These are phyloP conservation scores for Cladobotryum protrusum DNA, from an alignment of 2,329 filamentous ascomycete genomes.

Conservation along the genomic window DNA sequence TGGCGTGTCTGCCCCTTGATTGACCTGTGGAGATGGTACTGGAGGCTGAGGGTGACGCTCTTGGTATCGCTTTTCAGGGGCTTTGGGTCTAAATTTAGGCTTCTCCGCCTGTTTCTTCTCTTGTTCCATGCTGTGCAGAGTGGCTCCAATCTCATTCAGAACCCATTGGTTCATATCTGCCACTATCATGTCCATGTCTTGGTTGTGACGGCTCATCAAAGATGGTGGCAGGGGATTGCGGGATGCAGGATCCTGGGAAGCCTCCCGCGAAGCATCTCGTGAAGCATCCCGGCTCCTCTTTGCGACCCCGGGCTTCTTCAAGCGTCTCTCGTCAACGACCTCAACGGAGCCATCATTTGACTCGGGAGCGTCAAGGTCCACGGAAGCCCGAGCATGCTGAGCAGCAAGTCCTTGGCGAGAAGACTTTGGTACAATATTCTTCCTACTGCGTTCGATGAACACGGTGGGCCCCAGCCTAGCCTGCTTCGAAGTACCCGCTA, in stretches of 20 bases:
- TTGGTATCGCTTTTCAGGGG: conserved; percentile 46
- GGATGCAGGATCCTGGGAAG: conserved; percentile 13
- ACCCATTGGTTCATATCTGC: conserved; percentile 55
- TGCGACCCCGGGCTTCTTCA: conserved; percentile 30
- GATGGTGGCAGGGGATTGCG: conserved; percentile 28
- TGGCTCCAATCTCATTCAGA: conserved; percentile 50
- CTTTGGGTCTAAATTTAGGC: conserved; percentile 50
- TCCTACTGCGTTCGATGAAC: conserved; percentile 49
- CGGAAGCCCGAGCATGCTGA: conserved; percentile 3
- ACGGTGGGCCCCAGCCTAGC: conserved; percentile 39
- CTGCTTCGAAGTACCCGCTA: conserved; percentile 34
- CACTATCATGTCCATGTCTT: conserved; percentile 45
- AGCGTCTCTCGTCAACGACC: conserved; percentile 18
- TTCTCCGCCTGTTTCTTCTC: conserved; percentile 28
- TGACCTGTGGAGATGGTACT: not conserved
- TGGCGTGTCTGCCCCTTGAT: conserved; percentile 21
- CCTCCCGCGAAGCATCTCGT: not conserved
- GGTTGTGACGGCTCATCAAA: conserved; percentile 27
- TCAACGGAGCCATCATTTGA: conserved; percentile 4
- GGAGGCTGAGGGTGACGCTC: conserved; percentile 46
- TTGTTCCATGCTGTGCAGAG: conserved; percentile 42
- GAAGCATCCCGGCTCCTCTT: conserved; percentile 19
- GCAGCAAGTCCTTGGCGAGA: conserved; percentile 16
- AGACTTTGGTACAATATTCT: conserved; percentile 23
- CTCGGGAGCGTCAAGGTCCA: conserved; percentile 2